Percentiles rank a stretch among this genome's conserved stretches.
Evolutionary conservation across 768 basidiomycete species (phyloP).

Genomic region (Suillus hirtellus): DNA sequence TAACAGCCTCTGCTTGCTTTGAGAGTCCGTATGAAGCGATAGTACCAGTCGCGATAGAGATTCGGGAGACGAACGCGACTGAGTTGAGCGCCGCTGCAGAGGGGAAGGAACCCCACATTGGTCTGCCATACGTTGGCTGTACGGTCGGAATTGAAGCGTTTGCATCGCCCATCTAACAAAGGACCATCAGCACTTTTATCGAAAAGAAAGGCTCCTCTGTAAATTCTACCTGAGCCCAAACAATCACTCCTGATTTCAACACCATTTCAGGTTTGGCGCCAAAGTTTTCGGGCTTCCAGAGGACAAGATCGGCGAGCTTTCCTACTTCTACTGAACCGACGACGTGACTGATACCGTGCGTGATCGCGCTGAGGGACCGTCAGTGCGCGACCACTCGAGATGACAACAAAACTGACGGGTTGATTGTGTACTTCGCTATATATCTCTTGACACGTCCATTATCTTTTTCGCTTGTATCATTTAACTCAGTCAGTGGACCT

Average conservation of each 20-base stretch:
- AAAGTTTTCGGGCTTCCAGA: constrained; percentile 95
- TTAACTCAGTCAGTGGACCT: constrained; percentile 71
- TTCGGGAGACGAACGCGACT: constrained; percentile 79
- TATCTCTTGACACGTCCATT: constrained; percentile 95
- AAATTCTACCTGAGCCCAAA: constrained; percentile 73
- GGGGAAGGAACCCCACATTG: constrained; percentile 91
- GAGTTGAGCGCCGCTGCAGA: constrained; percentile 83
- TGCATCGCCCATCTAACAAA: constrained; percentile 86
- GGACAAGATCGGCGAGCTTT: constrained; percentile 88
- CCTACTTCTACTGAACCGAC: constrained; percentile 84
- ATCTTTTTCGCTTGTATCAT: constrained; percentile 47
- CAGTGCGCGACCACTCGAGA: neutral
- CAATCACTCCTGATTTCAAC: constrained; percentile 92
- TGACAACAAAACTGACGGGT: constrained; percentile 68
- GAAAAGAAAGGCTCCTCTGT: neutral
- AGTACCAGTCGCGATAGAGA: constrained; percentile 59
- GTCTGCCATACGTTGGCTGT: constrained; percentile 81
- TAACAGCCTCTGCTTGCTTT: constrained; percentile 76
- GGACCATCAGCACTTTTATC: neutral
- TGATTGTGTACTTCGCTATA: constrained; percentile 94
- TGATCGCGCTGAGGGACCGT: constrained; percentile 68
- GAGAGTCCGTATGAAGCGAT: constrained; percentile 67
- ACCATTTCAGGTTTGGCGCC: constrained; percentile 93
- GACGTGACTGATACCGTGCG: constrained; percentile 87
- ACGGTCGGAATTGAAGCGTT: constrained; percentile 97